Conservation (phyloP, 306 rosid genomes). For the Pterocarpus macrocarpus region DNA sequence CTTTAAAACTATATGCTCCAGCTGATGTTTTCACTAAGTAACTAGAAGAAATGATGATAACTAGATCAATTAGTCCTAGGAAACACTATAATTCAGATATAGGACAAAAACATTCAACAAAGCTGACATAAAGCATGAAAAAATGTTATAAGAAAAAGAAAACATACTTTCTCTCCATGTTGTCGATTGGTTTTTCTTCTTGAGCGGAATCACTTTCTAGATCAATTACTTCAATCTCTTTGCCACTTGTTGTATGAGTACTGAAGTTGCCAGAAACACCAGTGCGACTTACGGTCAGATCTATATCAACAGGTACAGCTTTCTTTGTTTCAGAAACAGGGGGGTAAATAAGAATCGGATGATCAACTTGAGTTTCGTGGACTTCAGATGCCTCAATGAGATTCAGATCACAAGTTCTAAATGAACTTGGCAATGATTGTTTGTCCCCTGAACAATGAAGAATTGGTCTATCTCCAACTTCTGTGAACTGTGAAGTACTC, state of each 20-base stretch:
- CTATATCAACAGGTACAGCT: constrained; percentile 65
- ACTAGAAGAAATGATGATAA: constrained; percentile 19
- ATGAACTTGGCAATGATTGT: constrained; percentile 73
- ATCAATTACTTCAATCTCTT: constrained; percentile 95
- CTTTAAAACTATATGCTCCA: constrained; percentile 38
- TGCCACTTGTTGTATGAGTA: constrained; percentile 59
- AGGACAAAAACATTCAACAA: constrained; percentile 16
- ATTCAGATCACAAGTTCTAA: constrained; percentile 96
- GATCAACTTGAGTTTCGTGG: constrained; percentile 72
- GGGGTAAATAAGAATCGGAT: constrained; percentile 60
- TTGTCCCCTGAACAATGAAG: constrained; percentile 71
- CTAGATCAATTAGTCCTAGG: constrained; percentile 32
- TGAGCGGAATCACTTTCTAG: constrained; percentile 73
- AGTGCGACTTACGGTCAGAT: constrained; percentile 73
- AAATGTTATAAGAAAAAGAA: not conserved
- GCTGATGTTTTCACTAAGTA: constrained; percentile 15
- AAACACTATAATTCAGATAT: constrained; percentile 28
- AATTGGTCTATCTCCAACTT: constrained; percentile 59
- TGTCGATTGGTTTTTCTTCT: constrained; percentile 65
- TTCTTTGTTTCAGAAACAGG: constrained; percentile 67
- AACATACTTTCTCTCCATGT: constrained; percentile 76
- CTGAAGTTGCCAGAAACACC: constrained; percentile 61
- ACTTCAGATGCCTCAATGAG: constrained; percentile 83
- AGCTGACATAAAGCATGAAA: constrained; percentile 24
- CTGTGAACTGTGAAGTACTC: constrained; percentile 58